A percentile compares a stretch with the other conserved stretches of the same genome.
phyloP scores from a whole-genome alignment of 2,329 filamentous ascomycete species.

The Sporothrix variecibatus region DNA sequence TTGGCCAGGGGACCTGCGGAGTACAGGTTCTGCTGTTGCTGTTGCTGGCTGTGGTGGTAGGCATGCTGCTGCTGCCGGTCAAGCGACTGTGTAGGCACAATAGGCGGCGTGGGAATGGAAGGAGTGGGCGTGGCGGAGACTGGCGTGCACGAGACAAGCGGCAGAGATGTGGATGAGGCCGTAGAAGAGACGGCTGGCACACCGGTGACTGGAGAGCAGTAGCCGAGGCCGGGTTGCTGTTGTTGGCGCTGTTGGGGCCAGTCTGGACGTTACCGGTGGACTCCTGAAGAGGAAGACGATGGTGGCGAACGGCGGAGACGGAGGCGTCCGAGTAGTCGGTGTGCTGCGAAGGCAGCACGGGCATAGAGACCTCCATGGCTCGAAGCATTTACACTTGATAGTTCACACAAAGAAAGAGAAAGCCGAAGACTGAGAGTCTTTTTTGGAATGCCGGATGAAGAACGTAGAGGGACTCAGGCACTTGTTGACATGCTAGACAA shows the following conservation, averaged over 20 bases:
- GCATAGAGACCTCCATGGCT: constrained; percentile 46
- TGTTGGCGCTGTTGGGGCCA: constrained; percentile 18
- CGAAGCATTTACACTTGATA: constrained; percentile 15
- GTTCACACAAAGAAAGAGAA: constrained; percentile 8
- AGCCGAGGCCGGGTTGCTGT: constrained; percentile 44
- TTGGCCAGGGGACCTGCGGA: constrained; percentile 24
- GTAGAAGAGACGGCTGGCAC: constrained; percentile 24
- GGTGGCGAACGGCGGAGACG: constrained; percentile 48
- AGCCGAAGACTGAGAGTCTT: constrained; percentile 32
- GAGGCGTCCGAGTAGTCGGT: constrained; percentile 47
- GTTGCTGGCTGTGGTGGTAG: constrained; percentile 27
- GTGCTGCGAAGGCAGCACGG: constrained; percentile 54
- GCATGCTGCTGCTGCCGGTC: constrained; percentile 36
- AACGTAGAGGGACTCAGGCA: neutral
- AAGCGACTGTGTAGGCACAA: constrained; percentile 54
- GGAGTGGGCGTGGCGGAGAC: constrained; percentile 41
- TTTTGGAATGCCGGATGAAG: constrained; percentile 21
- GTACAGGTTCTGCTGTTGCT: constrained; percentile 25
- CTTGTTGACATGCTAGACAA: constrained; percentile 23
- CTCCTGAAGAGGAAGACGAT: constrained; percentile 53
- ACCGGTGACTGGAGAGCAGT: constrained; percentile 42
- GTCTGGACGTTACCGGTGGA: constrained; percentile 55
- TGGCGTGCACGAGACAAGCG: constrained; percentile 28
- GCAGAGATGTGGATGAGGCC: constrained; percentile 21
- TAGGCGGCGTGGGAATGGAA: constrained; percentile 46